Evolutionary conservation across 306 rosid species (phyloP).

Genomic region (Casuarina cunninghamiana): DNA sequence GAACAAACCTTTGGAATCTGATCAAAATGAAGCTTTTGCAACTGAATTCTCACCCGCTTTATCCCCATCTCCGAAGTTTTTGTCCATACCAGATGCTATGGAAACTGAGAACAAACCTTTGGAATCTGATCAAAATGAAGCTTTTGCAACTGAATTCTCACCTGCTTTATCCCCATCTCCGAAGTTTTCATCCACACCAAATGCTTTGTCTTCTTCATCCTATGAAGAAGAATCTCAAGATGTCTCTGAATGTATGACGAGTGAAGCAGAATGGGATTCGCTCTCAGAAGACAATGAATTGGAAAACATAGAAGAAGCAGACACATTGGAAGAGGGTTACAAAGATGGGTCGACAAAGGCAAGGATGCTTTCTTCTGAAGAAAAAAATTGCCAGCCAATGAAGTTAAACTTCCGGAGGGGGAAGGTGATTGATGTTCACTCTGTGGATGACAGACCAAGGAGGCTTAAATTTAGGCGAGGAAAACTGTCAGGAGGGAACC

Average conservation of each 20-base stretch:
- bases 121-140: constrained; percentile 45
- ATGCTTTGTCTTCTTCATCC: constrained; percentile 30
- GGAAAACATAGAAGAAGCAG: constrained; percentile 40
- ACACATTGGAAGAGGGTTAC: constrained; percentile 30
- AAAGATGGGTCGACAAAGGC: constrained; percentile 33
- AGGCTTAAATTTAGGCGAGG: constrained; percentile 72
- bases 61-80: constrained; percentile 30
- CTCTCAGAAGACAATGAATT: constrained; percentile 37
- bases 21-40: constrained; percentile 36
- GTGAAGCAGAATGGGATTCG: constrained; percentile 54
- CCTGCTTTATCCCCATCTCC: constrained; percentile 36
- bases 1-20: constrained; percentile 41
- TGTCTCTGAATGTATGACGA: constrained; percentile 52
- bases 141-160: constrained; percentile 27
- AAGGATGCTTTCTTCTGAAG: constrained; percentile 39
- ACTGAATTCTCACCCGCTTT: constrained; percentile 34
- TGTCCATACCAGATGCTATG: constrained; percentile 35
- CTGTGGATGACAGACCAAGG: constrained; percentile 52
- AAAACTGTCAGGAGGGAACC: constrained; percentile 43
- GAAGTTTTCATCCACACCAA: constrained; percentile 33
- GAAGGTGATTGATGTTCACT: constrained; percentile 49
- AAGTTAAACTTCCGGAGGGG: constrained; percentile 67
- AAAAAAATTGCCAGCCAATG: constrained; percentile 36
- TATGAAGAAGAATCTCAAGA: constrained; percentile 44
- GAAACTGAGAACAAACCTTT: constrained; percentile 27